Evolutionary conservation across 148 eudicot species (phyloP).

Genomic region (Rhododendron vialii): DNA sequence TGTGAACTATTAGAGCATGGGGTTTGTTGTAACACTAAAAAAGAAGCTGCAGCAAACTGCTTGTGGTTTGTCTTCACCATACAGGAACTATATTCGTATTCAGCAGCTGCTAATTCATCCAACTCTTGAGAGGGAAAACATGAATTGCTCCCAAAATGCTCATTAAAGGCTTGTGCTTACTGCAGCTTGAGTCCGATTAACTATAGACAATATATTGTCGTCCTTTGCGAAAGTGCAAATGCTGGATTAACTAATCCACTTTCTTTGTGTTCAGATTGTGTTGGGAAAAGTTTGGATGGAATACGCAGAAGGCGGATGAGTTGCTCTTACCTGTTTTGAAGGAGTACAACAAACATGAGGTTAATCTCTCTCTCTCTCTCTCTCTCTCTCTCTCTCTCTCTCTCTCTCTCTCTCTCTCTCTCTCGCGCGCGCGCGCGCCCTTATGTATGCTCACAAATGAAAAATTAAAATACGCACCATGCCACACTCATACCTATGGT

Average conservation of each 20-base stretch:
- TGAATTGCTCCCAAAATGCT: neutral
- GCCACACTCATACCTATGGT: neutral
- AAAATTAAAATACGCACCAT: neutral
- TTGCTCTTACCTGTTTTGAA: conserved; percentile 81
- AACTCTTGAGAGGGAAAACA: neutral
- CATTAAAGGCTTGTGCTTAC: neutral
- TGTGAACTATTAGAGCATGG: neutral
- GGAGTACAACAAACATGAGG: conserved; percentile 96
- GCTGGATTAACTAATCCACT: neutral
- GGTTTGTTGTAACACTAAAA: neutral
- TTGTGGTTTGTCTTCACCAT: neutral
- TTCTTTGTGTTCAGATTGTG: conserved; percentile 56
- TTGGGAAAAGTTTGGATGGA: conserved; percentile 92
- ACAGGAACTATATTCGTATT: neutral
- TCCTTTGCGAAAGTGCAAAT: neutral
- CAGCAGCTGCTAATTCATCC: neutral
- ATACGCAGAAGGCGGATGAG: conserved; percentile 78
- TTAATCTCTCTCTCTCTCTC: conserved; percentile 23
- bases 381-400: neutral
- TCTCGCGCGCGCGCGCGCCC: neutral
- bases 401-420: conserved; percentile 10
- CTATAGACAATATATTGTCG: neutral
- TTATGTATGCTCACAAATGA: neutral
- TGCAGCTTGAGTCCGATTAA: neutral
- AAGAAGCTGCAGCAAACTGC: neutral